These are phyloP conservation scores for Sonneratia alba DNA, from an alignment of 345 rosid species.

Conservation along the genomic window DNA sequence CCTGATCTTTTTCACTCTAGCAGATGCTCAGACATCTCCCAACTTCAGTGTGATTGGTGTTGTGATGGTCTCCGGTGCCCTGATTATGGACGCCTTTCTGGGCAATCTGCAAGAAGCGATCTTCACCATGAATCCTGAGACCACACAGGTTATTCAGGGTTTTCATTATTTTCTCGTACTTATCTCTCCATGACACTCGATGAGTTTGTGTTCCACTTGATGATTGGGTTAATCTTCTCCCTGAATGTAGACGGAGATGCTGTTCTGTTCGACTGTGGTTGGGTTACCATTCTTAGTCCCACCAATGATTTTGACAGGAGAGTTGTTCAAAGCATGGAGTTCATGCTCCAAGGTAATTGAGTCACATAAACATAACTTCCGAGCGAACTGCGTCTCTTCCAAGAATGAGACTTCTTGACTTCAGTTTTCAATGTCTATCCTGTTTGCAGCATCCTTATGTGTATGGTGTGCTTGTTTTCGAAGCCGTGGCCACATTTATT, in stretches of 20 bases:
- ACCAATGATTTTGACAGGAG: conserved; percentile 92
- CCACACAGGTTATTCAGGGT: conserved; percentile 52
- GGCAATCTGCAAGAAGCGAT: conserved; percentile 91
- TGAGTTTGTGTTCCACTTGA: background rate
- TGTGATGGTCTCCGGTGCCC: conserved; percentile 77
- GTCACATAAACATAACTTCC: background rate
- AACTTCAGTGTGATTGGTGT: conserved; percentile 78
- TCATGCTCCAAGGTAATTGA: conserved; percentile 70
- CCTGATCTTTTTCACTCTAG: conserved; percentile 78
- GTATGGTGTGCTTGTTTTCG: conserved; percentile 77
- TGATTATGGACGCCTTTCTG: conserved; percentile 76
- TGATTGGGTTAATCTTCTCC: background rate
- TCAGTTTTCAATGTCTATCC: background rate
- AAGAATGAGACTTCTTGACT: background rate
- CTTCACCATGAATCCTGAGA: conserved; percentile 71
- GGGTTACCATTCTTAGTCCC: conserved; percentile 84
- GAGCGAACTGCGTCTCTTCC: background rate
- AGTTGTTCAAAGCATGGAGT: conserved; percentile 80
- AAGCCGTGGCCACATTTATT: conserved; percentile 89
- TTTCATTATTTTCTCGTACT: background rate
- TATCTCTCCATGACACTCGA: background rate
- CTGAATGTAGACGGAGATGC: conserved; percentile 72
- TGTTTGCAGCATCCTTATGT: conserved; percentile 64
- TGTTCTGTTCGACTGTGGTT: conserved; percentile 87
- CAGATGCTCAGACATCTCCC: conserved; percentile 89